Percentiles rank a stretch among this genome's conserved stretches.
These are phyloP conservation scores for Talaromyces sp. DNA, from an alignment of 2,329 filamentous ascomycete genomes.

Conservation along the genomic window DNA sequence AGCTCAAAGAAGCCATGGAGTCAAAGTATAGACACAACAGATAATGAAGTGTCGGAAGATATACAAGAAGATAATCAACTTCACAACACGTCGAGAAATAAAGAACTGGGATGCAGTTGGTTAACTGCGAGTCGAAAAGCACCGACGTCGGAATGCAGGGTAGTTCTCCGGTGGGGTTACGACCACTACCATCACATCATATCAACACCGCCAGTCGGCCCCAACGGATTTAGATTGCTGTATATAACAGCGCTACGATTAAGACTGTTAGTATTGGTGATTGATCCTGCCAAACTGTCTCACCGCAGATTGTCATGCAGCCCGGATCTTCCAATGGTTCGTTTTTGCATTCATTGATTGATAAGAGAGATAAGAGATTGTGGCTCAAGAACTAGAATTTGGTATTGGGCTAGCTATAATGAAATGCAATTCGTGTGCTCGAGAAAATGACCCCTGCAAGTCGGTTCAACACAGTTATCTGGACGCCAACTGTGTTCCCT, in stretches of 20 bases:
- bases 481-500: background rate
- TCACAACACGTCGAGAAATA: background rate
- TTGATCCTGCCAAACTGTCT: background rate
- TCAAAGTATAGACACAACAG: background rate
- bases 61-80: background rate
- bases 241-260: background rate
- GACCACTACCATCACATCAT: background rate
- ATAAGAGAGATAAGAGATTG: conserved; percentile 4
- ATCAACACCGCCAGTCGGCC: background rate
- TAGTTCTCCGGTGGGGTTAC: background rate
- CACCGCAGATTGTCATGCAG: conserved; percentile 1
- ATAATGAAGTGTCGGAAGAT: background rate
- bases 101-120: background rate
- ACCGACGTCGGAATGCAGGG: conserved; percentile 10
- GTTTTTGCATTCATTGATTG: background rate
- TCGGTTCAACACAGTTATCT: background rate
- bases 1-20: background rate
- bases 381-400: background rate
- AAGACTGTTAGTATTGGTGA: background rate
- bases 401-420: background rate
- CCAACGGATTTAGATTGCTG: background rate
- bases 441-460: background rate
- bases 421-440: background rate
- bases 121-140: background rate
- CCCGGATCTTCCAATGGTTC: background rate